Conservation (phyloP, 306 rosid species). For the apple (Malus domestica) region ASM211411v1 NC_041805.1:22560501-22561000, state of each 20-base stretch:
- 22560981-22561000: conserved; percentile 30
- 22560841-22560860: conserved; percentile 69
- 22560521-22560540: not conserved
- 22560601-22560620: conserved; percentile 53
- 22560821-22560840: conserved; percentile 40
- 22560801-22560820: conserved; percentile 54
- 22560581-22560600: conserved; percentile 43
- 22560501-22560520: not conserved
- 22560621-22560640: conserved; percentile 66
- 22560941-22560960: conserved; percentile 70
- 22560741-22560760: not conserved
- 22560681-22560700: conserved; percentile 54
- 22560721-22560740: not conserved
- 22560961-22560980: conserved; percentile 46
- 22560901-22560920: not conserved
- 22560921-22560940: conserved; percentile 41
- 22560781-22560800: conserved; percentile 73
- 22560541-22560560: conserved; percentile 2
- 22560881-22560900: not conserved
- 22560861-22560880: conserved; percentile 10
- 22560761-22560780: conserved; percentile 26
- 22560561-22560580: conserved; percentile 11
- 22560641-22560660: conserved; percentile 60
- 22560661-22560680: conserved; percentile 53
- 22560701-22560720: conserved; percentile 49